Evolutionary conservation across 2,329 filamentous ascomycete species (phyloP).

Genomic region (Claviceps africana): DNA sequence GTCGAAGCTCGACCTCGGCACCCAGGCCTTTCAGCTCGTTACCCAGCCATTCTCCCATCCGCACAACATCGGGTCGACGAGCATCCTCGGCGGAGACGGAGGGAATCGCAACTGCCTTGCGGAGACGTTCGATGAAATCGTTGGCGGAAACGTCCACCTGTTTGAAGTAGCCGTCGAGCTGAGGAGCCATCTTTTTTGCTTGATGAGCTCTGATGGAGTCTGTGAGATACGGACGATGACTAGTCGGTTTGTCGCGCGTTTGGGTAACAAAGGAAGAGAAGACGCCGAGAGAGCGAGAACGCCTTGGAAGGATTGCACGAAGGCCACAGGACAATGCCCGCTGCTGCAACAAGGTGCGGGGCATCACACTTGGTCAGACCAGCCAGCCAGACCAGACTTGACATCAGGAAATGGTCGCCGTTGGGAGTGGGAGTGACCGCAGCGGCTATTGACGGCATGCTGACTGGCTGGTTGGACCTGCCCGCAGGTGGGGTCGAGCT

Average conservation of each 20-base stretch:
- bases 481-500: neutral
- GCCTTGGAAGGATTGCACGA: constrained; percentile 8
- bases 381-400: neutral
- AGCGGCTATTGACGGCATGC: constrained; percentile 9
- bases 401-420: neutral
- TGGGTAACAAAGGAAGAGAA: constrained; percentile 7
- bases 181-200: constrained; percentile 69
- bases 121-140: constrained; percentile 77
- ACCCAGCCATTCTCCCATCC: constrained; percentile 88
- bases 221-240: constrained; percentile 34
- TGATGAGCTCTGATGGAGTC: constrained; percentile 41
- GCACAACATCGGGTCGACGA: constrained; percentile 80
- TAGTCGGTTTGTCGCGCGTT: constrained; percentile 4
- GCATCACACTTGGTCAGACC: constrained; percentile 19
- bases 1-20: constrained; percentile 73
- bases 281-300: constrained; percentile 12
- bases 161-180: constrained; percentile 85
- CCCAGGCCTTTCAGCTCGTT: constrained; percentile 71
- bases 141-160: constrained; percentile 71
- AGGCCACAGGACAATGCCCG: constrained; percentile 13
- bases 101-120: constrained; percentile 88
- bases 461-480: neutral
- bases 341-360: constrained; percentile 29
- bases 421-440: constrained; percentile 4
- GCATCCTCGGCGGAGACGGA: constrained; percentile 88